phyloP scores from a whole-genome alignment of 805 yeast genomes.

The Metschnikowia corniflorae region DNA sequence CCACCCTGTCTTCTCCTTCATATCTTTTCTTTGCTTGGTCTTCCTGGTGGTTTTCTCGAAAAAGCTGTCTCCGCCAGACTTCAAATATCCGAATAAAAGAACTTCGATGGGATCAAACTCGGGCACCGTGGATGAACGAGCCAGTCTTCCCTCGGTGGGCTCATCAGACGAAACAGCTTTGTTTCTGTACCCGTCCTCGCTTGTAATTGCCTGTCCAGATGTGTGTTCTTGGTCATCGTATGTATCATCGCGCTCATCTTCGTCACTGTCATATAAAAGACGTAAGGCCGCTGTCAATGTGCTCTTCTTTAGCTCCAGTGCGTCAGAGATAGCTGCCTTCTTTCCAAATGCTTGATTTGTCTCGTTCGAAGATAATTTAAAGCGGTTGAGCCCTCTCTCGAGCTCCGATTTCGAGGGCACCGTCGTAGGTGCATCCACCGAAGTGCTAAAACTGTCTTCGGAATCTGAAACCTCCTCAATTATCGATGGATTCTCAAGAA shows the following conservation, averaged over 20 bases:
- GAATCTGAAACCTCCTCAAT: constrained; percentile 26
- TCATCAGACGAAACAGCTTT: constrained; percentile 26
- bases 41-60: constrained; percentile 49
- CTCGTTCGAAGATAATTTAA: constrained; percentile 23
- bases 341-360: constrained; percentile 15
- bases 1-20: constrained; percentile 61
- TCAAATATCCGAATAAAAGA: constrained; percentile 53
- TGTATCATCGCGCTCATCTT: constrained; percentile 84
- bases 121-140: constrained; percentile 7
- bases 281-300: constrained; percentile 59
- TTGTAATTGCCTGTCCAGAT: constrained; percentile 21
- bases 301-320: constrained; percentile 47
- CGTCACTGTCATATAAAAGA: constrained; percentile 68
- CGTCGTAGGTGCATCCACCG: neutral
- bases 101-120: constrained; percentile 47
- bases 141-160: constrained; percentile 20
- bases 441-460: neutral
- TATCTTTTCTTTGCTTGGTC: constrained; percentile 45
- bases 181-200: constrained; percentile 7
- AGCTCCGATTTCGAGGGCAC: constrained; percentile 10
- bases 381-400: constrained; percentile 14
- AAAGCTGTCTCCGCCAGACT: constrained; percentile 40
- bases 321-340: constrained; percentile 7
- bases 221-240: constrained; percentile 53
- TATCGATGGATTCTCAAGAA: constrained; percentile 61